A percentile compares a stretch with the other conserved stretches of the same genome.
These are phyloP conservation scores for Thalia dealbata DNA, from an alignment of 176 grass and related monocot species.

Conservation along the genomic window DNA sequence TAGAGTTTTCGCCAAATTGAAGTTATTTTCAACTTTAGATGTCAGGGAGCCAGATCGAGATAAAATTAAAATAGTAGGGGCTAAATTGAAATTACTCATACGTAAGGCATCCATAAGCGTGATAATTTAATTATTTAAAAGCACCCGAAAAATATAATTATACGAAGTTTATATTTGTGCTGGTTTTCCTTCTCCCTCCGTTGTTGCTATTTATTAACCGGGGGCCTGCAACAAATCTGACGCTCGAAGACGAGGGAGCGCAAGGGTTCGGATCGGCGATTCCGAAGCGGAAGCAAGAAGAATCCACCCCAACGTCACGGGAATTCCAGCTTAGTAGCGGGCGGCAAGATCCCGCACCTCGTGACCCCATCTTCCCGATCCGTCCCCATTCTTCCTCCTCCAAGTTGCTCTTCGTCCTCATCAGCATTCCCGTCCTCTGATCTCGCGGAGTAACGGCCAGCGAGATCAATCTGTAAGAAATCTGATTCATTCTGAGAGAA, in stretches of 20 bases:
- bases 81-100: too few relatives aligned
- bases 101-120: too few relatives aligned
- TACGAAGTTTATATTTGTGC: neutral
- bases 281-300: neutral
- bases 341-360: neutral
- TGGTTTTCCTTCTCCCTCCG: neutral
- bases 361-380: neutral
- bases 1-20: too few relatives aligned
- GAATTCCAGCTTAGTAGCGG: neutral
- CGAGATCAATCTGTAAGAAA: neutral
- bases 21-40: too few relatives aligned
- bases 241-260: neutral
- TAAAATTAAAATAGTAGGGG: too few relatives aligned
- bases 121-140: neutral
- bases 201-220: neutral
- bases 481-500: neutral
- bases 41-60: too few relatives aligned
- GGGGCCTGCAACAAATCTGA: constrained; percentile 4
- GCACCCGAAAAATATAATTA: neutral
- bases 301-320: neutral
- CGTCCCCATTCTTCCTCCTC: neutral
- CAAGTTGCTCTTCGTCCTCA: neutral
- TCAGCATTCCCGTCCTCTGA: neutral
- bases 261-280: neutral
- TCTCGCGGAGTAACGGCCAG: neutral